Evolutionary conservation across 2,329 filamentous ascomycete genomes (phyloP), one percentile per base, ranked within the genome.

Genomic region (Exserohilum rostratum): DNA sequence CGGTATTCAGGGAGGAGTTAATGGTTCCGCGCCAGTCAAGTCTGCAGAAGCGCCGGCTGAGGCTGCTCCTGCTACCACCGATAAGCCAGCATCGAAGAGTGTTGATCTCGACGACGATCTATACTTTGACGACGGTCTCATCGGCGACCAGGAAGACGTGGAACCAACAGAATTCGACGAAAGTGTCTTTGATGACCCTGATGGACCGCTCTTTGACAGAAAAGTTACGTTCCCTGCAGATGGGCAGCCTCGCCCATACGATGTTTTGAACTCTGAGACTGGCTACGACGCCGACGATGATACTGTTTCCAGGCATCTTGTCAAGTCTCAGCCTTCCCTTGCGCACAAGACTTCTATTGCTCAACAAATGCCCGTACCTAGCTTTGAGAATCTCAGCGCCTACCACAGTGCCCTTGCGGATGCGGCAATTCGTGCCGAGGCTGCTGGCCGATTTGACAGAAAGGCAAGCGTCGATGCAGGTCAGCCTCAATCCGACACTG

Each of bases 331-430:
- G 49, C 83, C 83, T 53, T 84, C 85, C 6, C 80, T 75, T 78
- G 5, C 81, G 81, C 60, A 86, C 83, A 18, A 85, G 60, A 62
- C 66, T 37, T 74, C 66, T 53, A 63, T 67, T 63, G 65, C 59
- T 3, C 68, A 71, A 20, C 61, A 67, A 72, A 78, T 33, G 67
- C 57, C 67, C 3, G 53, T 63, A 17, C 64, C 69, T 18, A 63
- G 64, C 25, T 69, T 70, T 48, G 79, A 82, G 31, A 86, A 83
- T 52, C 77, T 90, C 17, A 86, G 86, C 37, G 88, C 86, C 1
- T 93, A 97, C 67, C 92, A 96, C 69, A 89, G 89, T 47, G 91
- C 92, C 1, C 81, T 98, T 4, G 91, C 91, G 1, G 88, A 90
- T 42, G 93, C 92, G 6, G 89, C 91, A 9, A 87, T 89, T 57